A percentile compares a stretch with the other conserved stretches of the same genome.
These are phyloP conservation scores for Gnetum montanum DNA, from an alignment of 75 land plant species.

Conservation along the genomic window DNA sequence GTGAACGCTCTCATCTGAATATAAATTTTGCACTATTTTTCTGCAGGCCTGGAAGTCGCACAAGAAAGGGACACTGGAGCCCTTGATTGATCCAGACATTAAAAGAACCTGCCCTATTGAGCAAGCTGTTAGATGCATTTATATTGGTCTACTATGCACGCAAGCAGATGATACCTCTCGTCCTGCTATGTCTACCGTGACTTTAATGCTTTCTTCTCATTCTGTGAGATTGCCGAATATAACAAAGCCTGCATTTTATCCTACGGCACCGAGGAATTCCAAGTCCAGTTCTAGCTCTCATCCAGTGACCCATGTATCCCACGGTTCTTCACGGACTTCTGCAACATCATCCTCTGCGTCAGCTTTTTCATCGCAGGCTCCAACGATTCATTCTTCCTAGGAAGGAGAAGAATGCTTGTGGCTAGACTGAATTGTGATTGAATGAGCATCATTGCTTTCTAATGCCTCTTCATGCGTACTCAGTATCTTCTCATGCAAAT, in stretches of 20 bases:
- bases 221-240: not conserved
- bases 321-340: too few relatives aligned
- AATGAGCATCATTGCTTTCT: too few relatives aligned
- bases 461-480: too few relatives aligned
- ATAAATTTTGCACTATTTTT: not conserved
- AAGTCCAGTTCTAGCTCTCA: too few relatives aligned
- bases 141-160: conserved; percentile 2
- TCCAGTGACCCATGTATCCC: too few relatives aligned
- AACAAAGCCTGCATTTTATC: not conserved
- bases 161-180: not conserved
- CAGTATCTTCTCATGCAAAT: too few relatives aligned
- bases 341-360: too few relatives aligned
- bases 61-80: conserved; percentile 10
- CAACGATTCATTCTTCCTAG: too few relatives aligned
- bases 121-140: not conserved
- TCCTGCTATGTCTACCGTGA: not conserved
- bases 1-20: not conserved
- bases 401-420: too few relatives aligned
- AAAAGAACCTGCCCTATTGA: not conserved
- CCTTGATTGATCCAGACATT: conserved; percentile 12
- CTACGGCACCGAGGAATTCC: too few relatives aligned
- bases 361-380: too few relatives aligned
- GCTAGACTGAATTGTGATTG: too few relatives aligned
- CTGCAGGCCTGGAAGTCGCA: conserved; percentile 17
- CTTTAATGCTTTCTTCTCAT: not conserved